Evolutionary conservation across 2,329 filamentous ascomycete species (phyloP).

Genomic region (Curvularia eragrostidis): DNA sequence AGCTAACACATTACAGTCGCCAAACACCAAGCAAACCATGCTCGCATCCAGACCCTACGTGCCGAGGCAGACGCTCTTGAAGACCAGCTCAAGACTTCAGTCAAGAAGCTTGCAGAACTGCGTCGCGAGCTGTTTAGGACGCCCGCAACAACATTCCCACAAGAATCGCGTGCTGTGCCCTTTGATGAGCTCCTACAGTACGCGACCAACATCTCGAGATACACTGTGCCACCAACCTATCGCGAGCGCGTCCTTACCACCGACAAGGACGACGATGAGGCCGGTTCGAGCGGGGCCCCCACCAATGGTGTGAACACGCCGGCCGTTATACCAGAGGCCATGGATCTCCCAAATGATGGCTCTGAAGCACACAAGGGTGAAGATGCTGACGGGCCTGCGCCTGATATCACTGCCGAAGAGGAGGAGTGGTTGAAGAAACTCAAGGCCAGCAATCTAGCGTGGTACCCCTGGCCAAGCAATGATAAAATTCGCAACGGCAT

Average conservation of each 20-base stretch:
- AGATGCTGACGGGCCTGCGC: constrained; percentile 13
- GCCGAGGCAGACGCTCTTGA: constrained; percentile 70
- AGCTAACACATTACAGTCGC: constrained; percentile 61
- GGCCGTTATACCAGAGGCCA: constrained; percentile 32
- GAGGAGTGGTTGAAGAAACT: constrained; percentile 46
- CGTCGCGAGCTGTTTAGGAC: constrained; percentile 72
- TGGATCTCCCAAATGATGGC: constrained; percentile 31
- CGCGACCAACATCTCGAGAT: constrained; percentile 79
- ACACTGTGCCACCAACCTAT: constrained; percentile 73
- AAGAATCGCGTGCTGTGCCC: constrained; percentile 59
- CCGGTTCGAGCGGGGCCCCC: constrained; percentile 34
- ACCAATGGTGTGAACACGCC: constrained; percentile 42
- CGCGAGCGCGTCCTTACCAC: constrained; percentile 34
- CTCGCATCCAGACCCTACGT: constrained; percentile 72
- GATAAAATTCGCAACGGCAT: constrained; percentile 73
- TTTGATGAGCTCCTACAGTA: constrained; percentile 79
- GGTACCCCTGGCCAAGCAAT: constrained; percentile 78
- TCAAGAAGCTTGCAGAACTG: constrained; percentile 72
- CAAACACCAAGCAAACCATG: constrained; percentile 75
- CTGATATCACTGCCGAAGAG: constrained; percentile 40
- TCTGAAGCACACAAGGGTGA: constrained; percentile 26
- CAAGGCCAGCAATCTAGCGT: constrained; percentile 50
- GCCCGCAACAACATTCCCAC: constrained; percentile 47
- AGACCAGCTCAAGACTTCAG: constrained; percentile 72
- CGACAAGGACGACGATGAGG: constrained; percentile 31